A percentile compares a stretch with the other conserved stretches of the same genome.
phyloP scores from a whole-genome alignment of 768 basidiomycete genomes.

The Hericium erinaceus region DNA sequence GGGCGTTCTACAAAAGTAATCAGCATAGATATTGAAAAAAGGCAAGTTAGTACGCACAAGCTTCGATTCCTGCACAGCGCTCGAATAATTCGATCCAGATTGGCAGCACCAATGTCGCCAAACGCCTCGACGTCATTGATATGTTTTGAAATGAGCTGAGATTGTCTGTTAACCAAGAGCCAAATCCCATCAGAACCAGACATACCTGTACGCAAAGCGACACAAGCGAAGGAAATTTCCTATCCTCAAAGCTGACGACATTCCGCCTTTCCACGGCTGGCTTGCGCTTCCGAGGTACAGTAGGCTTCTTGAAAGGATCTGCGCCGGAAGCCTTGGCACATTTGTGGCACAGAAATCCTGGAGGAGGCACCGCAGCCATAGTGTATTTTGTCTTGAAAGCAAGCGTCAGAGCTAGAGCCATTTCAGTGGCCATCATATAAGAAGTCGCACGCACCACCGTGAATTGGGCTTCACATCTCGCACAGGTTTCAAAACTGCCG shows the following conservation, averaged over 20 bases:
- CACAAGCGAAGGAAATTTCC: constrained; percentile 59
- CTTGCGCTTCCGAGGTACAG: constrained; percentile 51
- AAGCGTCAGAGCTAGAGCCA: neutral
- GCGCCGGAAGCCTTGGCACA: constrained; percentile 73
- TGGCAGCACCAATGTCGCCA: constrained; percentile 80
- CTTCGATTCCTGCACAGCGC: constrained; percentile 74
- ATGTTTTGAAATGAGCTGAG: constrained; percentile 70
- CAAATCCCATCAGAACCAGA: constrained; percentile 7
- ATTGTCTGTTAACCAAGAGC: neutral
- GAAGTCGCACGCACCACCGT: constrained; percentile 60
- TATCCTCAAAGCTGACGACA: constrained; percentile 61
- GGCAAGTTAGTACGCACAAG: constrained; percentile 44
- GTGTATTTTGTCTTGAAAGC: constrained; percentile 77
- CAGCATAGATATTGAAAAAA: neutral
- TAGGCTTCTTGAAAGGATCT: constrained; percentile 82
- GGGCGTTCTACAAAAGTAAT: constrained; percentile 41
- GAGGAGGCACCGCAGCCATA: constrained; percentile 54
- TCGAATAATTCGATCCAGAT: constrained; percentile 77
- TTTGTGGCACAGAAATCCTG: constrained; percentile 75
- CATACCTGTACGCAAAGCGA: constrained; percentile 71
- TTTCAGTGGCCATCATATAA: neutral
- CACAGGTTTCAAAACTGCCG: constrained; percentile 77
- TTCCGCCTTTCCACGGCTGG: constrained; percentile 56
- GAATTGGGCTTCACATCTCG: constrained; percentile 74
- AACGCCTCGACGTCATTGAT: constrained; percentile 86